These are phyloP conservation scores for Trichoderma sp. DNA, from an alignment of 2,329 filamentous ascomycete species.

Conservation along the genomic window DNA sequence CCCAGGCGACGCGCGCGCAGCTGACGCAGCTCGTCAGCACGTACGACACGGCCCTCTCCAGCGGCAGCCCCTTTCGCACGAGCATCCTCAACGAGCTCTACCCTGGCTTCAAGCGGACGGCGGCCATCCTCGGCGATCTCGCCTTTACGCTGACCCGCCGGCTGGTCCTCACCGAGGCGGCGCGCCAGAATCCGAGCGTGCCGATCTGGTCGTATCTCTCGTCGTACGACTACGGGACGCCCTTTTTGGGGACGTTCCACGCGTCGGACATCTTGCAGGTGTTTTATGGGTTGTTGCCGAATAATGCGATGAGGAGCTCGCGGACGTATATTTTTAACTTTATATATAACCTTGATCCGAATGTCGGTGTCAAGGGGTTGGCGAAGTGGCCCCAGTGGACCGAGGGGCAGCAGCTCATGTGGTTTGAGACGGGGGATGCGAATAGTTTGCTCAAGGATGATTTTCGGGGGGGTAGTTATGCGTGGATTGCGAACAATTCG, in stretches of 20 bases:
- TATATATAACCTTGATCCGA: constrained; percentile 70
- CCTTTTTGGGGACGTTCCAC: constrained; percentile 76
- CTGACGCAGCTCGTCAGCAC: constrained; percentile 61
- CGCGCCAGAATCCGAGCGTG: constrained; percentile 56
- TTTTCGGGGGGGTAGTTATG: constrained; percentile 41
- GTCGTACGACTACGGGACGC: constrained; percentile 70
- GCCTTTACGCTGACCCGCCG: constrained; percentile 74
- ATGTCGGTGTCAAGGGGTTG: constrained; percentile 50
- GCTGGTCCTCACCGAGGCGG: constrained; percentile 57
- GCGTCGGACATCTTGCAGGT: constrained; percentile 69
- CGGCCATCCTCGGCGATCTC: constrained; percentile 74
- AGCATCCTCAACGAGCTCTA: constrained; percentile 69
- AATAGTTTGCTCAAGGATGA: constrained; percentile 43
- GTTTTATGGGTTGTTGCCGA: constrained; percentile 65
- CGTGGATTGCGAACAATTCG: constrained; percentile 37
- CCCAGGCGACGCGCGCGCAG: constrained; percentile 52
- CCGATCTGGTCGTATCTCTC: constrained; percentile 75
- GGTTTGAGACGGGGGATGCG: constrained; percentile 44
- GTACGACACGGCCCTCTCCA: constrained; percentile 59
- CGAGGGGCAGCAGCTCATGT: constrained; percentile 52
- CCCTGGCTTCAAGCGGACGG: constrained; percentile 75
- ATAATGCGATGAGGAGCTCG: constrained; percentile 62
- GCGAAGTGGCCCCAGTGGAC: constrained; percentile 49
- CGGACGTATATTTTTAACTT: constrained; percentile 75
- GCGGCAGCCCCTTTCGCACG: constrained; percentile 74